A percentile compares a stretch with the other conserved stretches of the same genome.
Conservation (phyloP, 176 grass and related monocot genomes). For the Phoenix roebelenii region DNA sequence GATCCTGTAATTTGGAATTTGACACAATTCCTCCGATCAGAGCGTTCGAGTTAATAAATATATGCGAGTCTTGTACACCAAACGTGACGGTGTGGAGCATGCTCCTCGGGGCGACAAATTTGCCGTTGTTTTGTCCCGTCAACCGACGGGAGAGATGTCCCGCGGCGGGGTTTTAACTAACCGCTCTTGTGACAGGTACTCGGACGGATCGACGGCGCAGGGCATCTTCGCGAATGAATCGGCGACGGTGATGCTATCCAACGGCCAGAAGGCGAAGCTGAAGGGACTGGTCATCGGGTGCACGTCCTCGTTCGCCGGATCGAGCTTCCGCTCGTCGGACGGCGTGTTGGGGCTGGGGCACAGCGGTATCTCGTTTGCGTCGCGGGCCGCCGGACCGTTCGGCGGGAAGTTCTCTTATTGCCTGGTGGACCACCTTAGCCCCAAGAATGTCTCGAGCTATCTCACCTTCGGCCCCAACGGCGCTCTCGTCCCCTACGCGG, state of each 20-base stretch:
- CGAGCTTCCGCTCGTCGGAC: conserved; percentile 39
- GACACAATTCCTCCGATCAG: too few relatives aligned
- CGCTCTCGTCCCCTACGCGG: conserved; percentile 4
- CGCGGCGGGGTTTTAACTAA: too few relatives aligned
- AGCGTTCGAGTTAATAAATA: too few relatives aligned
- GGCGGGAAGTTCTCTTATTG: conserved; percentile 77
- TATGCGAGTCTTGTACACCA: too few relatives aligned
- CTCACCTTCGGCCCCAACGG: conserved; percentile 58
- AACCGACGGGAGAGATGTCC: too few relatives aligned
- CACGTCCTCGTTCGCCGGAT: conserved; percentile 40
- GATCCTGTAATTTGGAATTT: too few relatives aligned
- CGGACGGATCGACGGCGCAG: conserved; percentile 36
- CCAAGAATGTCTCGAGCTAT: conserved; percentile 45
- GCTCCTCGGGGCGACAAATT: too few relatives aligned
- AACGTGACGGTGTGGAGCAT: too few relatives aligned
- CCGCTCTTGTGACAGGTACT: conserved; percentile 40
- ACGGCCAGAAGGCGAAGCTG: conserved; percentile 41
- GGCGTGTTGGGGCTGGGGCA: conserved; percentile 66
- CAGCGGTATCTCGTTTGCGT: conserved; percentile 43
- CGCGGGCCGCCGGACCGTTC: conserved; percentile 33
- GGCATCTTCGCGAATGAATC: conserved; percentile 65
- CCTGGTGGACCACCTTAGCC: conserved; percentile 50
- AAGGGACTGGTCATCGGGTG: conserved; percentile 59
- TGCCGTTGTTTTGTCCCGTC: too few relatives aligned
- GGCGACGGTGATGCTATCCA: conserved; percentile 47